Base-by-base conservation (phyloP, 257 asterid genomes). In the Craterostigma plantagineum region DNA sequence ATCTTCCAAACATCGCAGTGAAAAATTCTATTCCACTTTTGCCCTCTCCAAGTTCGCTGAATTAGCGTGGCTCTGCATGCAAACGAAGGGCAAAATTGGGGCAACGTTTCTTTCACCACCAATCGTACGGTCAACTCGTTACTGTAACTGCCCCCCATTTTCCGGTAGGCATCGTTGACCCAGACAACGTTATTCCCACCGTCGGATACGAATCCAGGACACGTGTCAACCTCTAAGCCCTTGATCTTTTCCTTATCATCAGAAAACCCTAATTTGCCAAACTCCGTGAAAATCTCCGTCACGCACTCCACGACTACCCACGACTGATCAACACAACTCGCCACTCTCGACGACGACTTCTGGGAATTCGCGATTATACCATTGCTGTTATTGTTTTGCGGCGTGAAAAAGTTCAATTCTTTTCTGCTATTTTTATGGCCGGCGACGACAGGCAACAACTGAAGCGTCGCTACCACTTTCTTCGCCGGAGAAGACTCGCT, bases 201-300 rank as follows among this genome's bases (percentile, higher is more conserved):
- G 62, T 67, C 70, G 7, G 75, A 67, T 18, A 67, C 67, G 42
- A 67, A 67, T 5, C 67, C 64, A 0, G 75, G 75, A 53, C 66
- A 59, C 61, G 51, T 53, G 62, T 66, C 73, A 16, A 0, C 9
- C 33, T 62, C 41, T 23, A 66, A 59, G 9, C n/a, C 30, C 18
- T 23, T 40, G 43, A 65, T 43, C 58, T 23, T 65, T 12, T 60
- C 72, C 23, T 15, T 14, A 35, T 61, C 73, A 23, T 23, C 30
- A 0, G 73, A 53, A 62, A 49, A 53, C 50, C 72, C 72, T 52
- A 65, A 53, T 42, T 55, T 62, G 3, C 56, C 67, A 11, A 10
- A 4, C 0, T 38, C 46, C 5, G 6, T 14, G 33, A 11, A 38
- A 0, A 47, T 39, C 0, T 57, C 72, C 42, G 68, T 57, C 18